Base-by-base conservation (phyloP, 1,139 yeast species). In the Candida tunisiensis region DNA sequence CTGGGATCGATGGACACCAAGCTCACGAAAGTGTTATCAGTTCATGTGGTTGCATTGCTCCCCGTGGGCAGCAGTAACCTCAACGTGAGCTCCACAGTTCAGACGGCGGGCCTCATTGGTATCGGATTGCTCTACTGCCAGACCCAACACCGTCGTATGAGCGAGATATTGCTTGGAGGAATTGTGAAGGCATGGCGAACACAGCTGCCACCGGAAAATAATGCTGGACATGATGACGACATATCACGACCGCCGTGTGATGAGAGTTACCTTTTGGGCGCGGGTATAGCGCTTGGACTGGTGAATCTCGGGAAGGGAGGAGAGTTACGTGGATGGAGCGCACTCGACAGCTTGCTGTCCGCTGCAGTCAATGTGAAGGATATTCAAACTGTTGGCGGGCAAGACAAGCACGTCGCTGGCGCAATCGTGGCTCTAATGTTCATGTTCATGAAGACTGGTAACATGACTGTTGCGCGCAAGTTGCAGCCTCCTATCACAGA, bases 1-100 rank as follows among this genome's bases (percentile, higher is more conserved):
- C 60, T 64, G 37, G 88, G 96, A 1, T 59, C 91, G 0, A 78
- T 78, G 83, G 88, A 88, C 54, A 62, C 74, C 27, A 83, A 82
- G 42, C 56, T 91, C 27, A 82, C 95, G 0, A 85, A 83, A 44
- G 94, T 91, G 0, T 56, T 91, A 26, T 77, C 93, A 2, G 94
- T 91, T 7, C 98, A 91, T 51, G 82, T 92, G 5, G 83, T 79
- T 11, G 95, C 96, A 0, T 55, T 91, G 22, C 57, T 91, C 16
- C 99, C 99, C 0, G 69, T 69, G 20, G 96, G 95, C 0, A 85
- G 95, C 0, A 77, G 78, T 32, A 93, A 83, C 46, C 62, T 88
- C 42, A 82, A 88, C 47, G 93, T 91, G 8, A 71, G 83, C 4
- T 59, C 71, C 1, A 62, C 70, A 18, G 93, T 88, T 6, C 98